phyloP scores from a whole-genome alignment of 306 rosid genomes.

The Vigna radiata region DNA sequence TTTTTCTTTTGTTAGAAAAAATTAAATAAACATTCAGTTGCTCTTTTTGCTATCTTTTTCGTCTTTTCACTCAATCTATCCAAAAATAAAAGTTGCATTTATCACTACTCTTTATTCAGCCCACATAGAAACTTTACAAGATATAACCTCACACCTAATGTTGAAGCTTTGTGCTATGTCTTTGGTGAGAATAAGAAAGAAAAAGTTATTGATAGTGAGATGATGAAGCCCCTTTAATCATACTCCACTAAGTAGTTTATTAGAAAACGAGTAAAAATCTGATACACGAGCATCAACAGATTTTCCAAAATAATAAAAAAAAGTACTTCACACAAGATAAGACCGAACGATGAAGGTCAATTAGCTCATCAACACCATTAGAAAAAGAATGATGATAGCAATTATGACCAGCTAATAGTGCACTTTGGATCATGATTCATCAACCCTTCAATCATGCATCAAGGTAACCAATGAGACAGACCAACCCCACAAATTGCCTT shows the following conservation, averaged over 20 bases:
- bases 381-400: constrained; percentile 8
- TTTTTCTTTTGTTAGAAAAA: neutral
- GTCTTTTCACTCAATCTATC: neutral
- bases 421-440: neutral
- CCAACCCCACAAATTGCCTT: constrained; percentile 5
- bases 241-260: neutral
- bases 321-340: neutral
- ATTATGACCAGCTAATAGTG: neutral
- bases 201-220: constrained; percentile 21
- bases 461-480: constrained; percentile 29
- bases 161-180: constrained; percentile 7
- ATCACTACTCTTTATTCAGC: neutral
- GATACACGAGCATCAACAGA: neutral
- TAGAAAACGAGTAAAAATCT: neutral
- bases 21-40: neutral
- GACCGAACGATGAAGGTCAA: neutral
- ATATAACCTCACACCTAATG: neutral
- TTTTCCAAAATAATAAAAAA: constrained; percentile 11
- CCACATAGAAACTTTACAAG: neutral
- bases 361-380: constrained; percentile 4
- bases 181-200: constrained; percentile 19
- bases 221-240: constrained; percentile 29
- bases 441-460: constrained; percentile 12
- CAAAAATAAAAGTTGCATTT: neutral
- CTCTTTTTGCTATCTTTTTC: neutral